Base-by-base conservation (phyloP, 345 rosid species). In the Hirschfeldia incana region DNA sequence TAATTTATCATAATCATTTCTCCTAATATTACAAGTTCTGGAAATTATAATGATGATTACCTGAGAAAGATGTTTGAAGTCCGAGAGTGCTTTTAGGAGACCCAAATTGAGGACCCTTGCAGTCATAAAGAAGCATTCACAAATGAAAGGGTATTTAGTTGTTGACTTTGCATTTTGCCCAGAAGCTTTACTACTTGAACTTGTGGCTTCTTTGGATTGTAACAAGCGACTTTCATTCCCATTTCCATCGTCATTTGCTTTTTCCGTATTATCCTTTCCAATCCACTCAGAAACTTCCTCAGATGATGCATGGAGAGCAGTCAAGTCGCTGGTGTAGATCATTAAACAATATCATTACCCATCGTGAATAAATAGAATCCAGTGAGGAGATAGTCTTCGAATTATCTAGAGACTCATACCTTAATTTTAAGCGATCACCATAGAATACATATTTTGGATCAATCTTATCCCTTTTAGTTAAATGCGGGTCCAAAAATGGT, bases 91-190 rank as follows among this genome's bases (percentile, higher is more conserved):
- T 86, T 96, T 96, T 73, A 96, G 71, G 72, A 96, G 89, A 79
- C 99, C 98, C 88, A 96, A 83, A 83, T 90, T 96, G 66, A 93
- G 97, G 76, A 88, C 98, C 91, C 98, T 87, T 69, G 97, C 97
- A 58, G 98, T 93, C 97, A 96, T 96, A 81, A 96, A 96, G 89
- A 96, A 96, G 86, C 97, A 89, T 87, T 96, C 98, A 83, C 94
- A 91, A 58, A 92, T 92, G 85, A 93, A 96, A 5, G 87, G 75
- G 82, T 80, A 91, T 79, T 89, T 90, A 57, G 83, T 79, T 75
- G 84, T 68, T 73, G 77, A 69, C 74, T 85, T 87, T 61, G 78
- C 70, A 69, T 32, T 76, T 10, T 68, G 71, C 64, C 77, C 83
- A 77, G 78, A 76, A 72, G 72, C 76, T 73, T 73, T 82, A 51